phyloP scores from a whole-genome alignment of 2,329 filamentous ascomycete genomes.

The Chaetomium olivaceum region DNA sequence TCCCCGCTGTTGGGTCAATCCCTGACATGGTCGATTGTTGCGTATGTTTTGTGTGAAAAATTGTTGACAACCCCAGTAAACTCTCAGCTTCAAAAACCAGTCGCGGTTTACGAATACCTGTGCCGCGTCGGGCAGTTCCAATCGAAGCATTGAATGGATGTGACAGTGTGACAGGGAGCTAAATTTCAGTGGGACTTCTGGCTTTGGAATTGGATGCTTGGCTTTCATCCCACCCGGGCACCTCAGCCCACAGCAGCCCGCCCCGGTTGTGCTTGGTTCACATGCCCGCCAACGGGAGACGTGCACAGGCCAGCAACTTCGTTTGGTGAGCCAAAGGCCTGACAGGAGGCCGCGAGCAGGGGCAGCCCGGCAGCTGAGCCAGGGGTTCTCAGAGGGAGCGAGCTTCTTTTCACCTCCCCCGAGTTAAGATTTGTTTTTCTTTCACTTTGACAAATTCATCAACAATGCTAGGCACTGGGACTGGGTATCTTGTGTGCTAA shows the following conservation, averaged over 20 bases:
- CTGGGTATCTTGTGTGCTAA: neutral
- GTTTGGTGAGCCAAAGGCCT: neutral
- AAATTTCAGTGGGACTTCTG: conserved; percentile 11
- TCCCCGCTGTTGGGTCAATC: conserved; percentile 30
- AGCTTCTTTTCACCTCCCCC: too few relatives aligned
- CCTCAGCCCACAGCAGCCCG: too few relatives aligned
- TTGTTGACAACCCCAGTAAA: neutral
- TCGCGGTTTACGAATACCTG: neutral
- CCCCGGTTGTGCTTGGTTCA: too few relatives aligned
- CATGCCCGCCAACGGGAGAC: too few relatives aligned
- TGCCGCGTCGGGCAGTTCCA: neutral
- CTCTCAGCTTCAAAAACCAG: neutral
- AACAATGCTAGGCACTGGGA: neutral
- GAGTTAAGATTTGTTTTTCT: neutral
- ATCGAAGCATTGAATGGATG: neutral
- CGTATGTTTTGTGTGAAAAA: neutral
- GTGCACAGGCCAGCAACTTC: neutral
- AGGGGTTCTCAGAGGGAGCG: neutral
- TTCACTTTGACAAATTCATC: neutral
- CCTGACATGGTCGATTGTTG: conserved; percentile 34
- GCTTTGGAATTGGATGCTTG: too few relatives aligned
- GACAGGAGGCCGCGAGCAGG: neutral
- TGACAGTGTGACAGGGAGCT: neutral
- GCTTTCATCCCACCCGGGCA: neutral
- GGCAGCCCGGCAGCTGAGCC: neutral